Evolutionary conservation across 352 stramenopile genomes (phyloP).

Genomic region (Pythium phragmiticola): DNA sequence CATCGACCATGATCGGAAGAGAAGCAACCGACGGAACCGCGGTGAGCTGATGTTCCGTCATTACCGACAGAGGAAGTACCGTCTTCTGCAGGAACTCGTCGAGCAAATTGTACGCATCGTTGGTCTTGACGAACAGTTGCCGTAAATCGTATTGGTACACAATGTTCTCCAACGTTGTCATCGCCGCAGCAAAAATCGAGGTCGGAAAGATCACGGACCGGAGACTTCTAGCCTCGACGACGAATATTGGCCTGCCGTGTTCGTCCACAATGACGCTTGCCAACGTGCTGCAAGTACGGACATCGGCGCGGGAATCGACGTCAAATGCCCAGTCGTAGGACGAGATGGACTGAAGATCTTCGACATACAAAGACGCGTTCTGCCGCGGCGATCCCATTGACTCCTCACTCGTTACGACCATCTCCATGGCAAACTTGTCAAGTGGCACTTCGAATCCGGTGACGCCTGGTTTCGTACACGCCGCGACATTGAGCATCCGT

Average conservation of each 20-base stretch:
- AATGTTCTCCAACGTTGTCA: slow-evolving; percentile 65
- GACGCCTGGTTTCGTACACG: slow-evolving; percentile 43
- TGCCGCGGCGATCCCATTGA: slow-evolving; percentile 12
- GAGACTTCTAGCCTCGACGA: slow-evolving; percentile 54
- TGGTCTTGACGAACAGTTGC: slow-evolving; percentile 33
- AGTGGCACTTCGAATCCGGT: slow-evolving; percentile 50
- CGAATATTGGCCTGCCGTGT: slow-evolving; percentile 45
- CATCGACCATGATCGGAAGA: slow-evolving; percentile 3
- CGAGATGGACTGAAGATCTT: slow-evolving; percentile 38
- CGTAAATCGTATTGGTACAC: slow-evolving; percentile 66
- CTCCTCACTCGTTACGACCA: slow-evolving; percentile 35
- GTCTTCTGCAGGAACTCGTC: slow-evolving; percentile 40
- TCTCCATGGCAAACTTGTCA: slow-evolving; percentile 48
- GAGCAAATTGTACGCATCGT: slow-evolving; percentile 33
- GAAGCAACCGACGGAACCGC: slow-evolving; percentile 18
- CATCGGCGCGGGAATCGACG: slow-evolving; percentile 36
- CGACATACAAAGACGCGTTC: slow-evolving; percentile 41
- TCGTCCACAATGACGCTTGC: slow-evolving; percentile 49
- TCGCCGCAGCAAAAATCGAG: slow-evolving; percentile 47
- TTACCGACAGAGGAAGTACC: slow-evolving; percentile 29
- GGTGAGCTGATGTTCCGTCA: slow-evolving; percentile 29
- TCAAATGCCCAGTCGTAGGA: slow-evolving; percentile 44
- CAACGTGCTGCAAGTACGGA: slow-evolving; percentile 31
- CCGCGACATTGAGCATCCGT: slow-evolving; percentile 42
- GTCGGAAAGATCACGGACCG: slow-evolving; percentile 47